These are phyloP conservation scores for Hygrophila difformis DNA, from an alignment of 257 asterid genomes.

Conservation along the genomic window DNA sequence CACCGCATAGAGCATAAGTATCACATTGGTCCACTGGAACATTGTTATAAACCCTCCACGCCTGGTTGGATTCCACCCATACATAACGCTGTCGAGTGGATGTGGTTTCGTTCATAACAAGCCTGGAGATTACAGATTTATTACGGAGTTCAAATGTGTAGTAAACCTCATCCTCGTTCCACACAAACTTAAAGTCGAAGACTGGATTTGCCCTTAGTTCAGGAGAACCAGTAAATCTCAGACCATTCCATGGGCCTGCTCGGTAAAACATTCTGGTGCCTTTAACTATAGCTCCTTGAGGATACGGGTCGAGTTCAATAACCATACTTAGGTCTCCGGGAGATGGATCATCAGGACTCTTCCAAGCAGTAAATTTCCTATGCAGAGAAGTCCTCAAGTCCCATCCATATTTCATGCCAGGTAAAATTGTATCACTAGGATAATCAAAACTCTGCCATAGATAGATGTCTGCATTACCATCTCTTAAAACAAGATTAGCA, in stretches of 20 bases:
- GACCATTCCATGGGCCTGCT: background rate
- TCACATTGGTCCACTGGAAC: background rate
- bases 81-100: background rate
- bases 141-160: background rate
- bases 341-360: constrained; percentile 20
- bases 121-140: background rate
- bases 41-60: background rate
- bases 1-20: background rate
- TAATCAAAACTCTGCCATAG: constrained; percentile 25
- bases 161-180: background rate
- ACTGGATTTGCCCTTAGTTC: background rate
- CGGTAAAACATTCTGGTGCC: background rate
- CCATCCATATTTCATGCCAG: constrained; percentile 33
- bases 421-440: constrained; percentile 27
- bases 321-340: constrained; percentile 6
- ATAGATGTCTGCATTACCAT: background rate
- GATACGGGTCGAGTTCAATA: background rate
- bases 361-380: constrained; percentile 18
- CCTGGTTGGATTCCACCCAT: background rate
- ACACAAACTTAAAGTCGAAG: too few relatives aligned
- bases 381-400: constrained; percentile 16
- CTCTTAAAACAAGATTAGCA: constrained; percentile 16
- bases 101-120: background rate
- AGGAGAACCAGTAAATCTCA: background rate
- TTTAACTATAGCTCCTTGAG: background rate